Evolutionary conservation across 768 basidiomycete genomes (phyloP), one percentile per base, ranked within the genome.

Genomic region (Auricularia cornea): DNA sequence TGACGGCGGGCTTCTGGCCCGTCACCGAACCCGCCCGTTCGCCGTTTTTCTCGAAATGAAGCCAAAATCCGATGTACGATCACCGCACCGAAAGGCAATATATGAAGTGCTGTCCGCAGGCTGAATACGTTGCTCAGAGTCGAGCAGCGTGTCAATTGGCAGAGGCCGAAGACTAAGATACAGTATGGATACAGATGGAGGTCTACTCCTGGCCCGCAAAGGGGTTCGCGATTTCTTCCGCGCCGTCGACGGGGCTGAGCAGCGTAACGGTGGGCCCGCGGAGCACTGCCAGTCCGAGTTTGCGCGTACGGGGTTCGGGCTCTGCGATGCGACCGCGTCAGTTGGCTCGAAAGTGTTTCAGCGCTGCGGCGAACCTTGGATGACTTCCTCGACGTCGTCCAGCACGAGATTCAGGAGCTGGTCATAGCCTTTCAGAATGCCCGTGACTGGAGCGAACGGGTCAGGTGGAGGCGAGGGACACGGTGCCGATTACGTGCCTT

Each of bases 391-490:
- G 5, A 98, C 94, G 64, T 97, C 92, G 74, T 99, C 97, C 59
- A 99, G 84, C 59, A 99, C 97, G 62, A 99, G 87, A 74, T 99
- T 98, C 63, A 98, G 83, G 41, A 98, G 80, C 68, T 98, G 95
- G 76, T 98, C 97, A 70, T 86, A 98, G 29, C 97, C 97, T 76
- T 99, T 99, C 66, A 99, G 76, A 20, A 90, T 83, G 3, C 97
- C 97, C 8, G 85, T 90, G 60, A 98, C 96, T 98, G 69, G 26
- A 60, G 35, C 20, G 18, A 31, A 23, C 8, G 35, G 44, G 33
- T 26, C 20, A 64, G 26, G 40, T 61, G 6, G 8, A 44, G 64
- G 29, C 33, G 14, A 33, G 35, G 8, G 10, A 32, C 44, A 26
- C 2, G 44, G 12, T 51, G 59, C 59, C 61, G 66, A 62, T 31